These are phyloP conservation scores for Termitomyces sp. DNA, from an alignment of 768 basidiomycete species.

Conservation along the genomic window DNA sequence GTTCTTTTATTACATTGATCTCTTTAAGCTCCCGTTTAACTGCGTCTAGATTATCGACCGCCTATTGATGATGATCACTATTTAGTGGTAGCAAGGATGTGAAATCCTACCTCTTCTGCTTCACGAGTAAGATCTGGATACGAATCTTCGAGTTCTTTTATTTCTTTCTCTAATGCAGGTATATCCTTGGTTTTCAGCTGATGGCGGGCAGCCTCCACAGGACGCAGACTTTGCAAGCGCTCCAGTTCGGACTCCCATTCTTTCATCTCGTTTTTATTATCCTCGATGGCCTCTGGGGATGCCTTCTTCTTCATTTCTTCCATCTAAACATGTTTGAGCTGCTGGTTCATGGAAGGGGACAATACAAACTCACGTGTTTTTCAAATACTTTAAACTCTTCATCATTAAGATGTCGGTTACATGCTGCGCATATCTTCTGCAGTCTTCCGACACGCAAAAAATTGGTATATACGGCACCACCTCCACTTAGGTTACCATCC, in stretches of 20 bases:
- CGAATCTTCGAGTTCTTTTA: slow-evolving; percentile 49
- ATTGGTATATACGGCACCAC: slow-evolving; percentile 40
- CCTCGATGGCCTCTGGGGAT: slow-evolving; percentile 39
- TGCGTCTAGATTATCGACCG: slow-evolving; percentile 41
- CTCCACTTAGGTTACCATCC: slow-evolving; percentile 22
- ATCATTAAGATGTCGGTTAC: slow-evolving; percentile 61
- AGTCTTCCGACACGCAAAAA: slow-evolving; percentile 53
- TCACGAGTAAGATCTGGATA: slow-evolving; percentile 43
- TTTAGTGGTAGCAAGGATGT: slow-evolving; percentile 1
- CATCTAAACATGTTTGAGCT: slow-evolving; percentile 36
- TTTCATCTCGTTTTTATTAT: slow-evolving; percentile 38
- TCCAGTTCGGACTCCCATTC: slow-evolving; percentile 58
- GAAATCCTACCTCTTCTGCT: slow-evolving; percentile 55
- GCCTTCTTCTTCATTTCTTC: slow-evolving; percentile 53
- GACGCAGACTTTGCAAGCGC: slow-evolving; percentile 51
- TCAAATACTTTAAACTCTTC: slow-evolving; percentile 54
- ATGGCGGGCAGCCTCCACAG: slow-evolving; percentile 46
- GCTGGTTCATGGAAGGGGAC: background rate
- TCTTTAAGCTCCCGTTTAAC: slow-evolving; percentile 59
- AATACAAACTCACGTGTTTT: slow-evolving; percentile 49
- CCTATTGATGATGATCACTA: slow-evolving; percentile 29
- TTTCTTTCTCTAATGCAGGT: slow-evolving; percentile 55
- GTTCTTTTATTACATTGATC: slow-evolving; percentile 51
- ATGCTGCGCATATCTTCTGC: slow-evolving; percentile 69
- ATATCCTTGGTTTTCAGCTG: slow-evolving; percentile 59